Evolutionary conservation across 768 basidiomycete species (phyloP).

Genomic region (Cyclocybe cylindracea): DNA sequence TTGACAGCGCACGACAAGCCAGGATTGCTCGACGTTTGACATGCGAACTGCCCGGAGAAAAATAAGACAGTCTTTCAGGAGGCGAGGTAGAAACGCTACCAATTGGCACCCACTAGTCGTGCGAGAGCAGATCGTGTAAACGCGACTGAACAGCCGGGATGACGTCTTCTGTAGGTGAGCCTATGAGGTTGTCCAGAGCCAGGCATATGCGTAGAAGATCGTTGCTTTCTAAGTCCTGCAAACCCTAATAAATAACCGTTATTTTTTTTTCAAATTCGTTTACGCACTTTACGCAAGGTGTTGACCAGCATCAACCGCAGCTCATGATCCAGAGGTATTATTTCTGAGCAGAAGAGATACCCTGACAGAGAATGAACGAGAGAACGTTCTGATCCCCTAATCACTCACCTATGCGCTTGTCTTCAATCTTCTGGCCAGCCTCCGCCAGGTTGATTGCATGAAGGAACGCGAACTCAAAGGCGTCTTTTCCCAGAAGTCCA

Average conservation of each 20-base stretch:
- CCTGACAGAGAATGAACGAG: conserved; percentile 41
- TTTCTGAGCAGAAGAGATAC: conserved; percentile 74
- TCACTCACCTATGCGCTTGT: conserved; percentile 66
- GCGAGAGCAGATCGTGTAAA: conserved; percentile 64
- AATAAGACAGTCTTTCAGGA: conserved; percentile 13
- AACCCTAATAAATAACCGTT: background rate
- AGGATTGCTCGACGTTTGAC: conserved; percentile 65
- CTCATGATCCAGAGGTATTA: conserved; percentile 71
- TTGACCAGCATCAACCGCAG: conserved; percentile 84
- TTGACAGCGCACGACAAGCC: conserved; percentile 56
- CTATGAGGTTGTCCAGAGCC: conserved; percentile 70
- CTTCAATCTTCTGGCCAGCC: conserved; percentile 55
- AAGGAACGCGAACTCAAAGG: conserved; percentile 70
- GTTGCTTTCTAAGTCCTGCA: conserved; percentile 71
- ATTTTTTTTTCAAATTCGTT: background rate
- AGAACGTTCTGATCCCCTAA: background rate
- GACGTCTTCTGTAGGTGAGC: conserved; percentile 61
- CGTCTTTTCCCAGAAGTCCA: conserved; percentile 39
- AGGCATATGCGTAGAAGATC: conserved; percentile 61
- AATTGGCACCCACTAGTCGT: conserved; percentile 70
- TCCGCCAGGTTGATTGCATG: conserved; percentile 80
- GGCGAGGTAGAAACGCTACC: conserved; percentile 6
- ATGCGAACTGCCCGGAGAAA: conserved; percentile 40
- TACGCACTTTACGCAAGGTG: conserved; percentile 73
- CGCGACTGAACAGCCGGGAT: conserved; percentile 75